Evolutionary conservation across 1,139 yeast species (phyloP).

Genomic region (Pichia sp.): DNA sequence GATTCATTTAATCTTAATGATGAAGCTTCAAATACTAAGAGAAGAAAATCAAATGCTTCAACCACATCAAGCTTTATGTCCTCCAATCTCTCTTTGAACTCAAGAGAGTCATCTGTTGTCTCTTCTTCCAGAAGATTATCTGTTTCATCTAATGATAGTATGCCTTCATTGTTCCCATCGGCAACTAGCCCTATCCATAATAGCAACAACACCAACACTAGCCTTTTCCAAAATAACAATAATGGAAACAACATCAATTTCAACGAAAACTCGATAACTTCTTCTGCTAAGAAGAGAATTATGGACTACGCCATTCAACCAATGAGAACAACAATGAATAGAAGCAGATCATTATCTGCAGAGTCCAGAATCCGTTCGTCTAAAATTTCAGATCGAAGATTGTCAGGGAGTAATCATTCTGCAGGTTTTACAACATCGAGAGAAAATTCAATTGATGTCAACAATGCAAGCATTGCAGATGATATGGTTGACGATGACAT

Average conservation of each 20-base stretch:
- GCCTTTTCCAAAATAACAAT: not conserved
- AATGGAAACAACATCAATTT: not conserved
- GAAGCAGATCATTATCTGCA: slow-evolving; percentile 19
- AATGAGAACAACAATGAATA: slow-evolving; percentile 10
- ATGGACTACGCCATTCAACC: slow-evolving; percentile 15
- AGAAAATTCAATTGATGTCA: slow-evolving; percentile 10
- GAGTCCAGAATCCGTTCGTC: slow-evolving; percentile 17
- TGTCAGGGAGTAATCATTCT: slow-evolving; percentile 9
- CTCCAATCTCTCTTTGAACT: slow-evolving; percentile 21
- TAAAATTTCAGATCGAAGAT: slow-evolving; percentile 11
- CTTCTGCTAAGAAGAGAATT: slow-evolving; percentile 15
- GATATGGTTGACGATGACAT: slow-evolving; percentile 5
- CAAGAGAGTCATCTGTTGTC: slow-evolving; percentile 27
- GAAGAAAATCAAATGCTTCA: slow-evolving; percentile 28
- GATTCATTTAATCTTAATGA: slow-evolving; percentile 18
- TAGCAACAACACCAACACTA: not conserved
- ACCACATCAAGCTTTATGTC: slow-evolving; percentile 27
- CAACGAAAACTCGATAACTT: not conserved
- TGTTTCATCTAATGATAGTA: slow-evolving; percentile 25
- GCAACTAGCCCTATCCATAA: slow-evolving; percentile 19
- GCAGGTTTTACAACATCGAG: not conserved
- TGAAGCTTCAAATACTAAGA: slow-evolving; percentile 16
- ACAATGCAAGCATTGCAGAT: not conserved
- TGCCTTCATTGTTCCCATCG: slow-evolving; percentile 25
- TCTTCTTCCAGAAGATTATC: slow-evolving; percentile 27